Conservation (phyloP, 2,329 filamentous ascomycete species). For the Epichloe glyceriae region DNA sequence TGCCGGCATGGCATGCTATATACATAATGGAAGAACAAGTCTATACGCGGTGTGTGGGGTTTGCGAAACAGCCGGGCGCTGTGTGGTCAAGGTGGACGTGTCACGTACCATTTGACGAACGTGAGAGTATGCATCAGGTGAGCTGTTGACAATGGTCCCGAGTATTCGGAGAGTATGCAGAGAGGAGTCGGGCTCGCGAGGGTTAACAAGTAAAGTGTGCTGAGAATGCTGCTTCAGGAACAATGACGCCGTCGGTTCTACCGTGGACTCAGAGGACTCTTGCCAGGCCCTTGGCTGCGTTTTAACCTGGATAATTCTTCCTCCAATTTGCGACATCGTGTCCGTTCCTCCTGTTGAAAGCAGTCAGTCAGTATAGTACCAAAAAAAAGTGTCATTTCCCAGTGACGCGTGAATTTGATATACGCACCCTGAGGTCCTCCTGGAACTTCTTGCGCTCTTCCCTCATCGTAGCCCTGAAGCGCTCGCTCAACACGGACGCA, state of each 20-base stretch:
- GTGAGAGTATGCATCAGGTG: not conserved
- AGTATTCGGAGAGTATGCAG: not conserved
- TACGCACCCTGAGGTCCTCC: conserved; percentile 36
- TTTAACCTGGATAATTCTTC: conserved; percentile 35
- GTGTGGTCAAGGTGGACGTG: too few relatives aligned
- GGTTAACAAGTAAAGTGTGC: not conserved
- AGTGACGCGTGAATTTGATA: not conserved
- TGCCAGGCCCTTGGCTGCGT: conserved; percentile 28
- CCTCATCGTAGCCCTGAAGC: conserved; percentile 42
- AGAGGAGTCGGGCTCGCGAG: too few relatives aligned
- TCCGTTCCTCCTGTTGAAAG: conserved; percentile 34
- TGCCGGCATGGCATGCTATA: not conserved
- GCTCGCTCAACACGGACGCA: conserved; percentile 41
- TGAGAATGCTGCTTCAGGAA: not conserved
- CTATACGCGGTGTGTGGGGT: not conserved
- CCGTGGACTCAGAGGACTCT: conserved; percentile 29
- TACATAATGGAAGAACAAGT: not conserved
- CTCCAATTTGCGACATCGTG: conserved; percentile 33
- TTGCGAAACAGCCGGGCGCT: too few relatives aligned
- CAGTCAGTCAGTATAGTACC: not conserved
- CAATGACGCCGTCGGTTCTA: conserved; percentile 4
- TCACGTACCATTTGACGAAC: too few relatives aligned
- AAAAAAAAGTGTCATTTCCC: not conserved
- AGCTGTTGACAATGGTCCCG: not conserved
- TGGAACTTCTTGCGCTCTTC: conserved; percentile 45